Percentiles rank a stretch among this genome's conserved stretches.
phyloP scores from a whole-genome alignment of 768 basidiomycete genomes.

The Tulasnella sp. region DNA sequence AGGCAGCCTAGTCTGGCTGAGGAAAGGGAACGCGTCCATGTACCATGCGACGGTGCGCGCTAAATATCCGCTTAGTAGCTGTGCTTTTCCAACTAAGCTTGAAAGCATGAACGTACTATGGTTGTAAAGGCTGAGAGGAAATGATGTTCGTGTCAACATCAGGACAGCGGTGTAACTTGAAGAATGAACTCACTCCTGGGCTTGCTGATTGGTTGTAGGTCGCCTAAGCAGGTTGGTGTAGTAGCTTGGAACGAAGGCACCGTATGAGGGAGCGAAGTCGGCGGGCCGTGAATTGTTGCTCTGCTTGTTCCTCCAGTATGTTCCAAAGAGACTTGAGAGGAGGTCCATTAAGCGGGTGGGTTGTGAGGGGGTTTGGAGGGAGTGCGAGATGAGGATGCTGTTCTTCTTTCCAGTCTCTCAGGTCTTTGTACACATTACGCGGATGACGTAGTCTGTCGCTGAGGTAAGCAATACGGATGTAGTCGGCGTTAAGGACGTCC shows the following conservation, averaged over 20 bases:
- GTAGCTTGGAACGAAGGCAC: conserved; percentile 15
- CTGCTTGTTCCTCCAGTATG: no score
- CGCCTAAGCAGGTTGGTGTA: not conserved
- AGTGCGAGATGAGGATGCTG: no score
- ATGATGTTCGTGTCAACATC: not conserved
- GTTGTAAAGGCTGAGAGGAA: conserved; percentile 14
- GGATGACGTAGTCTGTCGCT: no score
- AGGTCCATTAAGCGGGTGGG: no score
- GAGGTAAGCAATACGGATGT: no score
- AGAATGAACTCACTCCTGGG: conserved; percentile 7
- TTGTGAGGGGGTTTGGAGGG: no score
- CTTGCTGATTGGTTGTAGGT: conserved; percentile 16
- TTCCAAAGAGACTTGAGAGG: no score
- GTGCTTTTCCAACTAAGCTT: not conserved
- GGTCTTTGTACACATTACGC: no score
- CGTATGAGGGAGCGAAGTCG: conserved; percentile 13
- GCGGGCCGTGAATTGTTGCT: not conserved
- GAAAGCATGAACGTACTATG: conserved; percentile 4
- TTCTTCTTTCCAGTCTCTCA: no score
- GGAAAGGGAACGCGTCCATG: conserved; percentile 17
- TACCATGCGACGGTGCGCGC: conserved; percentile 18
- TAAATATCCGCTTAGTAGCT: not conserved
- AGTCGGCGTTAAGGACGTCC: no score
- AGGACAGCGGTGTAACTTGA: not conserved
- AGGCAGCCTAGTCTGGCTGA: conserved; percentile 15